Conservation (phyloP, 2,329 filamentous ascomycete species). For the Gaeumannomyces sp. region DNA sequence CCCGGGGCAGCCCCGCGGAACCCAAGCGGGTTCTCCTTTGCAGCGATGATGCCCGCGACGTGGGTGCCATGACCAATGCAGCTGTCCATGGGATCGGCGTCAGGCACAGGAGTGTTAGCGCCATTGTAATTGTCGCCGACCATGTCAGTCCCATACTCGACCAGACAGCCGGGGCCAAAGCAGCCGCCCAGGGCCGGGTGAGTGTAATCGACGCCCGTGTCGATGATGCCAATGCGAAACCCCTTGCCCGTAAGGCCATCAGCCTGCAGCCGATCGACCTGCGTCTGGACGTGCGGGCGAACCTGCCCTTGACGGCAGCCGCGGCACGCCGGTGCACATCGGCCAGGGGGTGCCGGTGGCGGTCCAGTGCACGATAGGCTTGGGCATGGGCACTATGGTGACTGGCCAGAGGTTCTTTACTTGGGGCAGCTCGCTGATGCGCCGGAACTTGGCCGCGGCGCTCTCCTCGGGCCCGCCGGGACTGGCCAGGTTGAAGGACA, state of each 20-base stretch:
- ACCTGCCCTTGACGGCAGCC: neutral
- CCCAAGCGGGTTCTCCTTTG: conserved; percentile 8
- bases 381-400: conserved; percentile 13
- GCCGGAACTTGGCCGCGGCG: conserved; percentile 7
- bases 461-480: too few relatives aligned
- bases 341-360: neutral
- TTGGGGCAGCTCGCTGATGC: conserved; percentile 13
- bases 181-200: conserved; percentile 35
- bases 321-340: too few relatives aligned
- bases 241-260: conserved; percentile 27
- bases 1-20: conserved; percentile 7
- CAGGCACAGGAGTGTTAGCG: conserved; percentile 5
- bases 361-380: neutral
- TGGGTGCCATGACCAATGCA: conserved; percentile 14
- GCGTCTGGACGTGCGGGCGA: conserved; percentile 9
- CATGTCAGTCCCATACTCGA: conserved; percentile 11
- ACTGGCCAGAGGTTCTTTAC: conserved; percentile 15
- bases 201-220: conserved; percentile 33
- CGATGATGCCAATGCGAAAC: conserved; percentile 26
- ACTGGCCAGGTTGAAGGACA: conserved; percentile 13
- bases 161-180: conserved; percentile 24
- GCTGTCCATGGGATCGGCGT: conserved; percentile 10
- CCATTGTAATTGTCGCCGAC: conserved; percentile 9
- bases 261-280: conserved; percentile 21
- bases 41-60: conserved; percentile 14